Evolutionary conservation across 345 rosid genomes (phyloP).

Genomic region (Populus euphratica): DNA sequence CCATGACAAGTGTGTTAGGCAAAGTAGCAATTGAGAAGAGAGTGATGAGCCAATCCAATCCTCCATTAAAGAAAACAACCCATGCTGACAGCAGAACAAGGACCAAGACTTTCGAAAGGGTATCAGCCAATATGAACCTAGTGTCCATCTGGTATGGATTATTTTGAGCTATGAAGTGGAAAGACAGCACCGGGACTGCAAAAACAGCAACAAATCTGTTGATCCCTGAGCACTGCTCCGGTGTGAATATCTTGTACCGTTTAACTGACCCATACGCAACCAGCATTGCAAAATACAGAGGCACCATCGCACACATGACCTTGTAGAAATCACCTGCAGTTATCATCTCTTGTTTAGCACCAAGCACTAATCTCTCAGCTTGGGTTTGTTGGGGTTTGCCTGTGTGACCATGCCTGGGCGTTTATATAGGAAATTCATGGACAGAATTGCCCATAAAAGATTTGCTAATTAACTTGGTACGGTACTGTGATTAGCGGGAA

Average conservation of each 20-base stretch:
- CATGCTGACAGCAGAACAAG: constrained; percentile 29
- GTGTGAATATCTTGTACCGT: constrained; percentile 53
- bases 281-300: constrained; percentile 37
- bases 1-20: constrained; percentile 60
- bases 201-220: constrained; percentile 48
- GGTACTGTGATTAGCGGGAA: constrained; percentile 15
- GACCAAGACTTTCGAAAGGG: constrained; percentile 35
- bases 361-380: not conserved
- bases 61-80: constrained; percentile 29
- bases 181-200: constrained; percentile 48
- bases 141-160: constrained; percentile 52
- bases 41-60: constrained; percentile 52
- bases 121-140: constrained; percentile 45
- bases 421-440: constrained; percentile 31
- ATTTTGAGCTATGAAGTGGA: constrained; percentile 49
- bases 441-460: constrained; percentile 22
- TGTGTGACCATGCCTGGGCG: not conserved
- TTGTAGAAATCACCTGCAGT: constrained; percentile 40
- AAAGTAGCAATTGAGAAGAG: constrained; percentile 44
- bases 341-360: constrained; percentile 30
- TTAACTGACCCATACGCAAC: constrained; percentile 51
- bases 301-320: constrained; percentile 56
- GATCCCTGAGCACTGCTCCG: constrained; percentile 51
- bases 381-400: not conserved
- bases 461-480: constrained; percentile 14